Percentiles rank a stretch among this genome's conserved stretches.
Evolutionary conservation across 345 rosid species (phyloP).

Genomic region (Jatropha curcas): DNA sequence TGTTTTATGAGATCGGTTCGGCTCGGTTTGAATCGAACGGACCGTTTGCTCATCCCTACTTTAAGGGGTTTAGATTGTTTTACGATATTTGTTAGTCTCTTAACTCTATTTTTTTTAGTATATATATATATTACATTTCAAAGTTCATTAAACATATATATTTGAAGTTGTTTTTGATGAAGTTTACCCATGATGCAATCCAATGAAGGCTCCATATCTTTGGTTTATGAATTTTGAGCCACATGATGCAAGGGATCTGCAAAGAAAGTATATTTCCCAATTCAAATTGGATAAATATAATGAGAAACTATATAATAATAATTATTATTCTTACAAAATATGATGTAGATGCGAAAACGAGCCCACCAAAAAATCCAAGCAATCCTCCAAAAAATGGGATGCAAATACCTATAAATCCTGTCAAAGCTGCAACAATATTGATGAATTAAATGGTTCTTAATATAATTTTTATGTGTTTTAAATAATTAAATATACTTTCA

Average conservation of each 20-base stretch:
- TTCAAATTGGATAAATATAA: not conserved
- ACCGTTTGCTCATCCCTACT: too few species aligned
- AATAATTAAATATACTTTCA: not conserved
- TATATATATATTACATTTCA: too few species aligned
- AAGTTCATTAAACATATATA: too few species aligned
- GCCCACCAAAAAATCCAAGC: conserved; percentile 27
- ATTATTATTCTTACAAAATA: conserved; percentile 42
- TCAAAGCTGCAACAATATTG: conserved; percentile 35
- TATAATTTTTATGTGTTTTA: not conserved
- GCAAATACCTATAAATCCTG: conserved; percentile 48
- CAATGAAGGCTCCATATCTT: conserved; percentile 31
- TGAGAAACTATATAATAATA: not conserved
- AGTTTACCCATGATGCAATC: conserved; percentile 32
- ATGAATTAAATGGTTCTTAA: not conserved
- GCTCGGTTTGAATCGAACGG: too few species aligned
- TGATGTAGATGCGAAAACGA: conserved; percentile 55
- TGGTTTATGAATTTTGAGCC: conserved; percentile 46
- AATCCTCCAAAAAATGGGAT: conserved; percentile 65
- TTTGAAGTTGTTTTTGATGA: too few species aligned
- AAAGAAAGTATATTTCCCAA: too few species aligned
- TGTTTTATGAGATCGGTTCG: too few species aligned
- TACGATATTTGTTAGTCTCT: too few species aligned
- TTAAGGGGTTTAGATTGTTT: too few species aligned
- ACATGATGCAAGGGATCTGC: conserved; percentile 60
- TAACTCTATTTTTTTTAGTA: too few species aligned